phyloP scores from a whole-genome alignment of 352 stramenopile genomes.

The Phytophthora lateralis region DNA sequence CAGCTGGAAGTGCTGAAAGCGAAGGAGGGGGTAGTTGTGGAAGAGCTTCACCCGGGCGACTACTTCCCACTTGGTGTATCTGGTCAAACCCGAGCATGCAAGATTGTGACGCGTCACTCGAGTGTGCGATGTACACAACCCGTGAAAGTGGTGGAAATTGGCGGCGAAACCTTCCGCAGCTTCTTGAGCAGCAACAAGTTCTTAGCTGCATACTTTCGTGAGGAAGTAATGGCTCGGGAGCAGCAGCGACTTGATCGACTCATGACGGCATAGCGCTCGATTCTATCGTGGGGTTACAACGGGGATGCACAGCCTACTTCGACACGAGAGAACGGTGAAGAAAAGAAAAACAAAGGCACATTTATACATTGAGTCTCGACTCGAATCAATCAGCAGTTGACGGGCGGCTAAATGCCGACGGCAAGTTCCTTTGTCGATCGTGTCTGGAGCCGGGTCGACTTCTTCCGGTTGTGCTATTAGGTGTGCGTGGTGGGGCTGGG shows the following conservation, averaged over 20 bases:
- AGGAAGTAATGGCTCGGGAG: constrained; percentile 74
- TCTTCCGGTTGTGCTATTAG: constrained; percentile 30
- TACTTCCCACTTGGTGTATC: constrained; percentile 86
- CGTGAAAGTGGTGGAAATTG: constrained; percentile 79
- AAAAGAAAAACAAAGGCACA: constrained; percentile 29
- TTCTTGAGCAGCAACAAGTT: constrained; percentile 88
- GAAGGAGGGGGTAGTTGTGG: constrained; percentile 69
- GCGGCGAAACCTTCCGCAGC: constrained; percentile 81
- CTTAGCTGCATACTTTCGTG: constrained; percentile 75
- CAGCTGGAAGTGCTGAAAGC: constrained; percentile 76
- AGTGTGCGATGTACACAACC: constrained; percentile 73
- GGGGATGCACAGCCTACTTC: neutral
- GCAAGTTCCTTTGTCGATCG: constrained; percentile 31
- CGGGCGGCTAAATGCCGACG: constrained; percentile 18
- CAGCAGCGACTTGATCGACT: constrained; percentile 62
- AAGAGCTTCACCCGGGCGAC: constrained; percentile 70
- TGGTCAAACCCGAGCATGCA: constrained; percentile 63
- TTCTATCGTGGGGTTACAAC: neutral
- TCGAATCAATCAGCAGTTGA: constrained; percentile 34
- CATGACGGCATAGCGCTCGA: constrained; percentile 33
- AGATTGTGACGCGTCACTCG: constrained; percentile 73
- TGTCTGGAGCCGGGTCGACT: constrained; percentile 33
- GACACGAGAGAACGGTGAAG: constrained; percentile 16
- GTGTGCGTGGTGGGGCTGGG: constrained; percentile 13
- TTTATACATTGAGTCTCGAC: constrained; percentile 34